Evolutionary conservation across 176 grass and related monocot genomes (phyloP).

Genomic region (Zoysia pacifica): DNA sequence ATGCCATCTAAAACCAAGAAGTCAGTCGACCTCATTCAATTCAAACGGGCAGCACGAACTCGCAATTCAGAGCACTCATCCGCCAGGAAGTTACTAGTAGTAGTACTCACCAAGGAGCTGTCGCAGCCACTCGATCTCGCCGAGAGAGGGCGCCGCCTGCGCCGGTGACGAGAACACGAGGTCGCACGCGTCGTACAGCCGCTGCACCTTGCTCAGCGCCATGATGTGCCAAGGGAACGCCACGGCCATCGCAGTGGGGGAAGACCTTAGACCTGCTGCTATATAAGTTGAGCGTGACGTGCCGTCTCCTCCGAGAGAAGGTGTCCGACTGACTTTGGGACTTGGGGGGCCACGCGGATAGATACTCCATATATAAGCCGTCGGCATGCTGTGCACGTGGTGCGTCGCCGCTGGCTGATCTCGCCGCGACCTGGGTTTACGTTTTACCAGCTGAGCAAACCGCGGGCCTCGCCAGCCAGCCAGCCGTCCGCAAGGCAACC

Average conservation of each 20-base stretch:
- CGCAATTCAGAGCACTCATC: too few species aligned
- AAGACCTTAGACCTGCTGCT: background rate
- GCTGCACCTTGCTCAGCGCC: conserved; percentile 69
- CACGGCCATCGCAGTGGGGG: conserved; percentile 13
- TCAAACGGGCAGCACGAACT: too few species aligned
- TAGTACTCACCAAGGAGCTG: conserved; percentile 50
- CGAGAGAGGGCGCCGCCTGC: background rate
- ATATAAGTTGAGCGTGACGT: background rate
- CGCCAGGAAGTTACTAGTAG: too few species aligned
- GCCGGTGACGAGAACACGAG: conserved; percentile 53
- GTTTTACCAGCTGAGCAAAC: background rate
- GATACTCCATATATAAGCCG: too few species aligned
- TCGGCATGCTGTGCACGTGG: background rate
- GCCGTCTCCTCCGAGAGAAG: too few species aligned
- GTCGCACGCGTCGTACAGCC: conserved; percentile 73
- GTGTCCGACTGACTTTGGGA: background rate
- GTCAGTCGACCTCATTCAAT: background rate
- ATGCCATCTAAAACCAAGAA: conserved; percentile 45
- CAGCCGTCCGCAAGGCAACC: background rate
- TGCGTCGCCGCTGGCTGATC: background rate
- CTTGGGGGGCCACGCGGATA: background rate
- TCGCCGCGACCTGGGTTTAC: background rate
- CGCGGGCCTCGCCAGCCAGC: conserved; percentile 5
- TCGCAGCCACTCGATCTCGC: conserved; percentile 61
- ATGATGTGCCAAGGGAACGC: conserved; percentile 34